phyloP scores from a whole-genome alignment of 768 basidiomycete genomes.

The Termitomyces sp. region DNA sequence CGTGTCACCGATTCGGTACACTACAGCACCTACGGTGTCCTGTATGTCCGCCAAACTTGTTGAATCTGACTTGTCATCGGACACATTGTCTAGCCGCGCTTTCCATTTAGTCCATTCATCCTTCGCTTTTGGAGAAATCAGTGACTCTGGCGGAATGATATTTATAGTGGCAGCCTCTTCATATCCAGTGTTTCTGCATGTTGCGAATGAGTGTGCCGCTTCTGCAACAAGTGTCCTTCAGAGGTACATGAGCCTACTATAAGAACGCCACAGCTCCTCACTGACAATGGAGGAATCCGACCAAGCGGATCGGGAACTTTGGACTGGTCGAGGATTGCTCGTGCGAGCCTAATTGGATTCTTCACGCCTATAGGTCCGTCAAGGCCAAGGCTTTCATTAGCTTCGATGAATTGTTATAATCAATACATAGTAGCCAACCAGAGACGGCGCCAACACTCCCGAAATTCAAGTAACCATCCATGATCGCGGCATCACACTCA shows the following conservation, averaged over 20 bases:
- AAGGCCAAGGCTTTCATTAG: not conserved
- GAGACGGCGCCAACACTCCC: conserved; percentile 73
- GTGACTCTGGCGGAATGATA: conserved; percentile 34
- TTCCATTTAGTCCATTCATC: conserved; percentile 63
- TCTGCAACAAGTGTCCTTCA: conserved; percentile 53
- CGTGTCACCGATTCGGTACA: conserved; percentile 37
- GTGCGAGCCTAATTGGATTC: conserved; percentile 65
- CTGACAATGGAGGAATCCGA: conserved; percentile 68
- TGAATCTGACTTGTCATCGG: not conserved
- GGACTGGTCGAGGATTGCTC: conserved; percentile 49
- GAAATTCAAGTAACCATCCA: conserved; percentile 46
- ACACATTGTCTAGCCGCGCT: conserved; percentile 27
- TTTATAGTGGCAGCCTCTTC: conserved; percentile 14
- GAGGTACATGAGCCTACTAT: not conserved
- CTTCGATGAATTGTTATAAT: not conserved
- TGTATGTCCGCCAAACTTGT: conserved; percentile 37
- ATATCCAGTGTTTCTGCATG: conserved; percentile 9
- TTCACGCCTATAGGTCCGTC: conserved; percentile 43
- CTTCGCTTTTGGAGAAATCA: conserved; percentile 46
- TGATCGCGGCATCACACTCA: conserved; percentile 80
- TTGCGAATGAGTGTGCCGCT: conserved; percentile 59
- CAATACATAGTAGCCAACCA: conserved; percentile 26
- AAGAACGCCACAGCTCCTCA: not conserved
- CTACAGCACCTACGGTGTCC: conserved; percentile 83
- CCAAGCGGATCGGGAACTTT: conserved; percentile 45